Base-by-base conservation (phyloP, 257 asterid genomes). In the Penstemon newberryi region DNA sequence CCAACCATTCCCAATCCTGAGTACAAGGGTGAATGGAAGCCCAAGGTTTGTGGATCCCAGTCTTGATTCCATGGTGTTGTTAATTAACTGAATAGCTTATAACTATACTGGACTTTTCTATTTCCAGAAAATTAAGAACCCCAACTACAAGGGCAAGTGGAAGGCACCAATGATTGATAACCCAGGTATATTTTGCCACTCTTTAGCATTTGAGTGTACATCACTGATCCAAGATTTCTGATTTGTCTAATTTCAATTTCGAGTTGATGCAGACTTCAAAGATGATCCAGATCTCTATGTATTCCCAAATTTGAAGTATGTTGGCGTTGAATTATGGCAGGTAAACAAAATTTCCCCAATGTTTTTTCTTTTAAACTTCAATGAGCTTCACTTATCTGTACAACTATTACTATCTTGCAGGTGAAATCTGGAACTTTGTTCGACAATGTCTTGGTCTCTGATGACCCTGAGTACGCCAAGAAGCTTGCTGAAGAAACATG, bases 241-340 rank as follows among this genome's bases (percentile, higher is more conserved):
- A 19, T 54, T 15, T 25, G 1, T 13, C 12, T 66, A 47, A 67
- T 44, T 10, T 40, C 12, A 33, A 25, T 62, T 4, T 73, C 51
- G 25, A 41, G 37, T 39, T 64, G 4, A 44, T 78, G 67, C 90
- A 94, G 97, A 94, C 56, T 94, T 94, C 82, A 91, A 89, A 66
- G 99, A 94, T 71, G 96, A 94, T 65, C 96, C 96, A 5, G 96
- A 94, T 42, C 79, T 94, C 50, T 91, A 91, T 80, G 98, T 94
- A 67, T 94, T 79, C 88, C 98, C 98, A 6, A 85, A 85, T 0
- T 68, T 94, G 96, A 91, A 89, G 89, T 87, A 91, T 63, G 99
- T 94, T 1, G 99, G 99, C 62, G 77, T 94, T 79, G 99, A 94
- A 74, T 77, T 94, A 85, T 94, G 99, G 99, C 99, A 94, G 95